phyloP scores from a whole-genome alignment of 768 basidiomycete genomes.

The Pleurotus ostreatus region DNA sequence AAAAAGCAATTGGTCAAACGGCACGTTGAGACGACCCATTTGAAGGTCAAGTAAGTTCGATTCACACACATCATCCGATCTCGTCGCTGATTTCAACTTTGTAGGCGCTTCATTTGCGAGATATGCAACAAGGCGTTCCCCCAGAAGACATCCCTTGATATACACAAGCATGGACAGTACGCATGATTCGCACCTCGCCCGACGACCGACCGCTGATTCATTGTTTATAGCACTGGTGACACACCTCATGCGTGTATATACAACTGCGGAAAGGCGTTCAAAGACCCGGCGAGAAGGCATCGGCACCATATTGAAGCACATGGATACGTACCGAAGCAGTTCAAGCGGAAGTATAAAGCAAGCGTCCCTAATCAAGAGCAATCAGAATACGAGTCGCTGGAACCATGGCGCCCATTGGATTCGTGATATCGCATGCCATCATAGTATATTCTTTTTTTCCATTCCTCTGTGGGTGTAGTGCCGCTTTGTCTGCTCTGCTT shows the following conservation, averaged over 20 bases:
- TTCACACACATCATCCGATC: neutral
- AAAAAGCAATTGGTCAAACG: constrained; percentile 69
- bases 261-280: constrained; percentile 49
- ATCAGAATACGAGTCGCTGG: constrained; percentile 16
- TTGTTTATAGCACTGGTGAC: constrained; percentile 45
- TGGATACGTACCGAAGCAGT: constrained; percentile 42
- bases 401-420: constrained; percentile 7
- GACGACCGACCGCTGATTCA: neutral
- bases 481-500: neutral
- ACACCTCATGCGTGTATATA: constrained; percentile 51
- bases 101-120: constrained; percentile 48
- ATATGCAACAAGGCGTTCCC: constrained; percentile 53
- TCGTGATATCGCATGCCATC: constrained; percentile 1
- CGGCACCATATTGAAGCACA: constrained; percentile 54
- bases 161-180: constrained; percentile 53
- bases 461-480: neutral
- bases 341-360: constrained; percentile 37
- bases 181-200: constrained; percentile 8
- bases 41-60: constrained; percentile 51
- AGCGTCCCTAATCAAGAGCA: constrained; percentile 12
- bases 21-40: constrained; percentile 60
- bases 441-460: neutral
- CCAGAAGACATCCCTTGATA: constrained; percentile 55
- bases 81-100: constrained; percentile 6
- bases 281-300: constrained; percentile 62